Evolutionary conservation across 1,284 basidiomycete species (phyloP), one percentile per base, ranked within the genome.

Genomic region (Limonomyces culmigenus): DNA sequence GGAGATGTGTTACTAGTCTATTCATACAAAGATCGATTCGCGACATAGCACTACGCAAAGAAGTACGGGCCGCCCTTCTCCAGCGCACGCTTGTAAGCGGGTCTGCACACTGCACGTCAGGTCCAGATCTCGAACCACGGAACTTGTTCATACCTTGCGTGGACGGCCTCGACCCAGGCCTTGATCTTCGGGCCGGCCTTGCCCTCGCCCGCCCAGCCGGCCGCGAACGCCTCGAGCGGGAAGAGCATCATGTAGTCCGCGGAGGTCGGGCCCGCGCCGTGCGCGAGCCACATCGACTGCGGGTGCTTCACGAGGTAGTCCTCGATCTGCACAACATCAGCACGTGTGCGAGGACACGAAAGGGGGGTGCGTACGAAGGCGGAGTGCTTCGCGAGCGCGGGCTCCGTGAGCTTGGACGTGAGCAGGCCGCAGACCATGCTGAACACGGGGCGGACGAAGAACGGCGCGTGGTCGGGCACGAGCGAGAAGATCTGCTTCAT

Each of bases 181-280:
- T n/a, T 27, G 23, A 27, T 27, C 8, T 8, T 27, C 23, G 23
- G 23, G 23, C 23, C n/a, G 23, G n/a, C 23, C 8, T 27, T n/a
- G 8, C 8, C n/a, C 8, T 27, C 23, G 23, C n/a, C 23, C n/a
- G n/a, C 23, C n/a, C n/a, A 8, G n/a, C 23, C 23, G n/a, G 23
- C 8, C 8, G 8, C n/a, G 8, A 27, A n/a, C 23, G n/a, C 8
- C 23, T 60, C 58, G 19, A 58, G 42, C 14, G 51, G 41, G 38
- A 59, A 59, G 4, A 49, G 39, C 55, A 61, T 59, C 50, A 55
- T 52, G 44, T 50, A 60, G 41, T 62, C 59, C 18, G 59, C 55
- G 20, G 54, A 41, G 10, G 60, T 62, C 16, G 58, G 58, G 33
- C 50, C 47, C 10, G 48, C 43, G n/a, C 57, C 58, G 10, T 56